Percentiles rank a stretch among this genome's conserved stretches.
Conservation (phyloP, 2,329 filamentous ascomycete species). For the Chrysoporthe austroafricana region DNA sequence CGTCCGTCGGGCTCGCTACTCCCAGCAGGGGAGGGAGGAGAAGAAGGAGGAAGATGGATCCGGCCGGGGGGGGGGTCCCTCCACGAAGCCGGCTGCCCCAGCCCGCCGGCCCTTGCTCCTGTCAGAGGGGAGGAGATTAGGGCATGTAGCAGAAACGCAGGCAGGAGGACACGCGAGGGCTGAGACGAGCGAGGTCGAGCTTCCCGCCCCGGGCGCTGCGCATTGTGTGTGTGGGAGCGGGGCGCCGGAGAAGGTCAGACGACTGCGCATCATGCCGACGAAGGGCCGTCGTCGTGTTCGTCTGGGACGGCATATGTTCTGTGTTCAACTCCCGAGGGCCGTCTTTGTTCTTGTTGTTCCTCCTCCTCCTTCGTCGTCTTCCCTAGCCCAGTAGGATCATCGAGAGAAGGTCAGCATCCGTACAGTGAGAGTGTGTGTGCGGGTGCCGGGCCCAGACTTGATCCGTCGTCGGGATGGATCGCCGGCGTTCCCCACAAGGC, state of each 20-base stretch:
- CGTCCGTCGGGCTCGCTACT: too few relatives aligned
- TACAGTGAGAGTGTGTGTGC: too few relatives aligned
- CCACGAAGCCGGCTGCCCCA: background rate
- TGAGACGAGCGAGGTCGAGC: background rate
- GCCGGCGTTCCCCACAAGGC: too few relatives aligned
- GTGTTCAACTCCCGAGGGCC: too few relatives aligned
- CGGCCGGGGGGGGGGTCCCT: too few relatives aligned
- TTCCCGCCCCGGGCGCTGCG: background rate
- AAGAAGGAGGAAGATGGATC: too few relatives aligned
- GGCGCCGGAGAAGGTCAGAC: background rate
- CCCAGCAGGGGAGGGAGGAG: background rate
- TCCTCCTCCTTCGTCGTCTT: background rate
- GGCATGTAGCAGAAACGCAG: slow-evolving; percentile 1
- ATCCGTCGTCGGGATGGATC: too few relatives aligned
- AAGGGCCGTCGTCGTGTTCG: background rate
- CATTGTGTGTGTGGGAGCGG: background rate
- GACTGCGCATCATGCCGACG: slow-evolving; percentile 4
- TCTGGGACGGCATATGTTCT: background rate
- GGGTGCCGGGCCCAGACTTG: too few relatives aligned
- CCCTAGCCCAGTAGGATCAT: too few relatives aligned
- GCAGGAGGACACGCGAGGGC: background rate
- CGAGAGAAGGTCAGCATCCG: too few relatives aligned
- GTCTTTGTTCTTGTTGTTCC: background rate
- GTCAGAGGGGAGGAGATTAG: background rate
- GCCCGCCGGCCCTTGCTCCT: background rate